Base-by-base conservation (phyloP, 2,329 filamentous ascomycete genomes). In the Ploettnerulaceae sp. region DNA sequence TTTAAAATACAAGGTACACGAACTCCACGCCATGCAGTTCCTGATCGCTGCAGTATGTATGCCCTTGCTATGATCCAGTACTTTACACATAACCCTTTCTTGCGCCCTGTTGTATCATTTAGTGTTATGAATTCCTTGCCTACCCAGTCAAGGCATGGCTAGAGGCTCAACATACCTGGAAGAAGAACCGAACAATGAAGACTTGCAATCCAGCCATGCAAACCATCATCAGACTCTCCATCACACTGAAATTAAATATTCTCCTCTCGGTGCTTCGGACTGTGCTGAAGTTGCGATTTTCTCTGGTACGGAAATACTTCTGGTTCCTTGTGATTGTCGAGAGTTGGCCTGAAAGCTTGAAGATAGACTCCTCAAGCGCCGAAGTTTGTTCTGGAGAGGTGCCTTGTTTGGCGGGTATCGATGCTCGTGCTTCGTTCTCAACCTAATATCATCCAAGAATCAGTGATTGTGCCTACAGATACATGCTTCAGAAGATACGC, bases 201-300 rank as follows among this genome's bases (percentile, higher is more conserved):
- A 98, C 93, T 73, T 98, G 94, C 65, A 98, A 70, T 36, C 81
- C 90, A 34, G 91, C 93, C 94, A 98, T 98, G 50, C 83, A 86
- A 54, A 96, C 74, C 73, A 98, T 94, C 73, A 98, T 82, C 53
- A 79, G 76, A 56, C 87, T 86, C 74, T 98, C 93, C 60, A 97
- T 85, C 64, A 98, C 74, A 66, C 88, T 95, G 69, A 98, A 95
- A 71, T 96, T 97, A 73, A 96, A 89, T 62, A 98, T 98, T 54
- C 93, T 79, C 66, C 81, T 81, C 75, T 98, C 93, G 31, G 93
- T 98, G 71, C 90, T 96, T 67, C 88, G 79, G 61, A 98, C 93
- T 7, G 93, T 98, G 72, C 88, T 94, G 71, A 98, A 97, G 72
- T 98, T 98, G 53, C 93, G 81, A 77, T 98, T 98, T 76, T 98